Evolutionary conservation across 352 stramenopile genomes (phyloP), one percentile per base, ranked within the genome.

Genomic region (Phytophthora aleatoria): DNA sequence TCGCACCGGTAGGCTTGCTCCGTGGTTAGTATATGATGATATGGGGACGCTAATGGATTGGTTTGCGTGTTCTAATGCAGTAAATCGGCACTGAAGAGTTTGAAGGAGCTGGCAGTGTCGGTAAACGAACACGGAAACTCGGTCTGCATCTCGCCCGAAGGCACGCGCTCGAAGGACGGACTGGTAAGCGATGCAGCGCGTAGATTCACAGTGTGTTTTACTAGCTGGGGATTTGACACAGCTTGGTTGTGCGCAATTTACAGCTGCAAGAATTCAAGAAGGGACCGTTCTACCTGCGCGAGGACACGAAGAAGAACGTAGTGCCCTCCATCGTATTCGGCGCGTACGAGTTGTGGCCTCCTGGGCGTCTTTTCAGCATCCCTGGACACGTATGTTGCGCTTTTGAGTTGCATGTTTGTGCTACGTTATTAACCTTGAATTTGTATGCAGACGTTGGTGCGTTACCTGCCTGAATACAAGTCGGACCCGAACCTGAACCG

Each of bases 241-340:
- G 24, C 20, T 27, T 38, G 8, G 26, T 56, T 35, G n/a, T 65
- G 3, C 13, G 11, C 6, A 13, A 12, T 63, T 30, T 64, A n/a
- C 54, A 91, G 82, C 69, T 95, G 28, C 83, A 92, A 76, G 83
- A 92, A 44, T 95, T 95, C 66, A 95, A 95, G 71, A 95, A 95
- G 57, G 87, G 87, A 1, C 87, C 87, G 27, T 95, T 95, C 65
- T 94, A 95, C 60, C 58, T 95, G 54, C 81, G 83, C 27, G 83
- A 92, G 24, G 85, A 93, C 57, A 92, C 82, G 38, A 89, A 90
- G 57, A 92, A 92, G 78, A 88, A 90, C 50, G 81, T 95, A 2
- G 67, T 92, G 24, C 87, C 87, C 8, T 79, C 81, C 4, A 74
- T 95, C 16, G 77, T 95, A 4, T 92, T 89, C 61, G 87, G 87